A percentile compares a stretch with the other conserved stretches of the same genome.
phyloP scores from a whole-genome alignment of 345 rosid genomes.

The Toxicodendron radicans region DNA sequence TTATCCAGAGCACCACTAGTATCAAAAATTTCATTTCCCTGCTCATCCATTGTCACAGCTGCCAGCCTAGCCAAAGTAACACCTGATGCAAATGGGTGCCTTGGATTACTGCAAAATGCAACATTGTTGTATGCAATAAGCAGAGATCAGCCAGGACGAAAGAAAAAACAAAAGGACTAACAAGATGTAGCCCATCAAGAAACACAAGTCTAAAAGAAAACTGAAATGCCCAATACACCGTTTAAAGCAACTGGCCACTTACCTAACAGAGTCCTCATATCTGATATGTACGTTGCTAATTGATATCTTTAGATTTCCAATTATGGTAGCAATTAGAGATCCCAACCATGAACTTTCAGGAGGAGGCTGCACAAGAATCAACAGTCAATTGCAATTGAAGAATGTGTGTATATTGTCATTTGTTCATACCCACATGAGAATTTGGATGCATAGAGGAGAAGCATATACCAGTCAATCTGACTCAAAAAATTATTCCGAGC shows the following conservation, averaged over 20 bases:
- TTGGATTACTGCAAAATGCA: conserved; percentile 61
- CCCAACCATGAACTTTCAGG: conserved; percentile 94
- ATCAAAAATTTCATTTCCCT: conserved; percentile 96
- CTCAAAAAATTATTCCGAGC: background rate
- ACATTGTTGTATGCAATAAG: conserved; percentile 23
- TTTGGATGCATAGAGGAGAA: background rate
- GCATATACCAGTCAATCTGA: background rate
- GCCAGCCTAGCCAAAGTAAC: conserved; percentile 95
- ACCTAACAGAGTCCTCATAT: conserved; percentile 94
- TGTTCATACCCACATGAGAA: background rate
- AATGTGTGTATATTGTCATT: background rate
- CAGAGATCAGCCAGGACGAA: conserved; percentile 12
- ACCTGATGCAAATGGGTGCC: conserved; percentile 90
- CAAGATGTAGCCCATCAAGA: background rate
- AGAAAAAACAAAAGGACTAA: background rate
- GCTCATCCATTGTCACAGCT: conserved; percentile 97
- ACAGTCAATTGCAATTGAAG: conserved; percentile 22
- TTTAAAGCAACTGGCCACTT: conserved; percentile 28
- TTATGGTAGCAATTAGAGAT: conserved; percentile 86
- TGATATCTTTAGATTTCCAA: conserved; percentile 96
- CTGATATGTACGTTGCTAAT: conserved; percentile 97
- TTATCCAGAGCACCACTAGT: conserved; percentile 95
- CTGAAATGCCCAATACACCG: conserved; percentile 6
- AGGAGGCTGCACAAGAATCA: conserved; percentile 60
- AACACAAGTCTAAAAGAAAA: background rate